Percentiles rank a stretch among this genome's conserved stretches.
phyloP scores from a whole-genome alignment of 2,329 filamentous ascomycete genomes.

The Calonectria honghensis region DNA sequence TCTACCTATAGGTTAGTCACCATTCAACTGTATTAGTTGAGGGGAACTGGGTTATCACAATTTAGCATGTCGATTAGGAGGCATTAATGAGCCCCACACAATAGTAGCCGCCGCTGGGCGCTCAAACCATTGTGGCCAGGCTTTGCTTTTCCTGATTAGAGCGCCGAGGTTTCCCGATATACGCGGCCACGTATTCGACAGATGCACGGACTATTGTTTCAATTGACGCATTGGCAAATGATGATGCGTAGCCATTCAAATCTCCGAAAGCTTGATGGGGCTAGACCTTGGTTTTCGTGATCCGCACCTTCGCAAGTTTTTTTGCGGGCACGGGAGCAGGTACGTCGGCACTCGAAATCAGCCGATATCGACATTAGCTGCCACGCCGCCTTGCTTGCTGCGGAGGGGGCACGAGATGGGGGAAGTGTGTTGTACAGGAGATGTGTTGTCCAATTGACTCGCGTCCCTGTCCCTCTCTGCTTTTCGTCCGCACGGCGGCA shows the following conservation, averaged over 20 bases:
- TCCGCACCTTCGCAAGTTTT: conserved; percentile 20
- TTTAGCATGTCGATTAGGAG: not conserved
- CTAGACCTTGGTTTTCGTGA: conserved; percentile 17
- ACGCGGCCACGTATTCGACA: conserved; percentile 19
- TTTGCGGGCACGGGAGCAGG: conserved; percentile 12
- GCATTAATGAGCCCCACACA: conserved; percentile 21
- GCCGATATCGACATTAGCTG: conserved; percentile 24
- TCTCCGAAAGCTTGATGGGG: conserved; percentile 9
- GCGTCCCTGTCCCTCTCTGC: not conserved
- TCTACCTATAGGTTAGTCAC: no score
- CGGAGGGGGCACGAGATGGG: not conserved
- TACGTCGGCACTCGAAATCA: conserved; percentile 17
- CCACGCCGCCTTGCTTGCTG: conserved; percentile 12
- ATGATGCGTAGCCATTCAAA: conserved; percentile 3
- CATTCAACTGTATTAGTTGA: not conserved
- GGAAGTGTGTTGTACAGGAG: conserved; percentile 11
- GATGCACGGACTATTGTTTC: conserved; percentile 20
- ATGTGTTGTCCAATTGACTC: conserved; percentile 1
- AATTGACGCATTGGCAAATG: conserved; percentile 12
- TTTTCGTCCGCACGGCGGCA: not conserved
- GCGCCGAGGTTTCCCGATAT: conserved; percentile 23
- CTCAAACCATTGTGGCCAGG: conserved; percentile 19
- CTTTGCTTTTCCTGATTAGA: conserved; percentile 23
- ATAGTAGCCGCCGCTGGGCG: not conserved
- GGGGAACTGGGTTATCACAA: no score